Evolutionary conservation across 2,329 filamentous ascomycete species (phyloP).

Genomic region (Cladorrhinum sp.): DNA sequence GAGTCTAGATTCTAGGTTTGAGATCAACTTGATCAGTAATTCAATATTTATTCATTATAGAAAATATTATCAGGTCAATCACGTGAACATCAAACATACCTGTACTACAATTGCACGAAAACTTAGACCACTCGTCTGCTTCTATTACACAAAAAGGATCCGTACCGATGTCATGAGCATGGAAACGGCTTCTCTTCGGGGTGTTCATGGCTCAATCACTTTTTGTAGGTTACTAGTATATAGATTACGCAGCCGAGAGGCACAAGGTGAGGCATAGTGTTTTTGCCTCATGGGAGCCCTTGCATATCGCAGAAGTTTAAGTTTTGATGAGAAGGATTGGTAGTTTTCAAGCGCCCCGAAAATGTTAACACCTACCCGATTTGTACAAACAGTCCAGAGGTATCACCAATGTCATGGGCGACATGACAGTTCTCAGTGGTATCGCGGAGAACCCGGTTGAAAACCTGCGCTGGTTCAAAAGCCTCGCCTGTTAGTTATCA

Average conservation of each 20-base stretch:
- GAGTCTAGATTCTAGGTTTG: not conserved
- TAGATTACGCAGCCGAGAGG: not conserved
- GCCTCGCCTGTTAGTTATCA: too few relatives aligned
- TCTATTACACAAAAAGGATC: not conserved
- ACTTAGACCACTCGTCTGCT: not conserved
- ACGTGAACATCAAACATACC: not conserved
- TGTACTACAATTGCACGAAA: not conserved
- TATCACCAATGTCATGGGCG: too few relatives aligned
- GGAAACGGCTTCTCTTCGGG: not conserved
- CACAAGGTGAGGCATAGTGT: not conserved
- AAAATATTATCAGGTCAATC: not conserved
- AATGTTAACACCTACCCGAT: not conserved
- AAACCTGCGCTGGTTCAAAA: too few relatives aligned
- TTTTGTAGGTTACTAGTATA: not conserved
- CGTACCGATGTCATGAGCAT: not conserved
- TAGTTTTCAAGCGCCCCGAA: not conserved
- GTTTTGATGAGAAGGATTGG: too few relatives aligned
- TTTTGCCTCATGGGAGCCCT: not conserved
- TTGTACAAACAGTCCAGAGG: not conserved
- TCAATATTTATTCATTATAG: not conserved
- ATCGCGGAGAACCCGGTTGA: too few relatives aligned
- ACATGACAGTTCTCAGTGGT: too few relatives aligned
- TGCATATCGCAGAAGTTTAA: not conserved
- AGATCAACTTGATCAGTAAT: too few relatives aligned
- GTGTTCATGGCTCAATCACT: not conserved